Base-by-base conservation (phyloP, 169 alveolate species). In the Cyclospora cayetanensis region DNA sequence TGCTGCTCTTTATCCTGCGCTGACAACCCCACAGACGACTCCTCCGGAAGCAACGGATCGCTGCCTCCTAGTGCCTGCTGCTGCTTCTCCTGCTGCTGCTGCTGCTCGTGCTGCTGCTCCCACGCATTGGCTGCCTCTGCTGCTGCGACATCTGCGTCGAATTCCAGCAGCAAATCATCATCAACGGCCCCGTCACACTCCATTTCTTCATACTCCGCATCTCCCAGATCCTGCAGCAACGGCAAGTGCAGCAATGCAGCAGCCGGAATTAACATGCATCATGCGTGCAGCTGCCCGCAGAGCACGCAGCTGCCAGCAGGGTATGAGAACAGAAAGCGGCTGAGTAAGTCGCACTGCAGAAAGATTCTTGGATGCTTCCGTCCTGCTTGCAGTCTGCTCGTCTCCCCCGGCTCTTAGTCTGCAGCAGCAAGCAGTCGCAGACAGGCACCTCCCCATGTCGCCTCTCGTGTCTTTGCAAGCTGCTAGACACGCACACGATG, bases 31-130 rank as follows among this genome's bases (percentile, higher is more conserved):
- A 27, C 46, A 11, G n/a, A 43, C 79, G 7, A 43, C 79, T 34
- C 46, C 79, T 34, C 46, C 79, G n/a, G 79, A 9, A 50, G 60
- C 18, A 11, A 18, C 60, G 9, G 60, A 9, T 18, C 9, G 60
- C 18, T 18, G 25, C 60, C 60, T 18, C 25, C 25, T 50, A 9
- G 9, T 50, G 25, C 18, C 79, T 66, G 79, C 43, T 29, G 31
- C 79, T 29, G 43, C 74, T 60, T 22, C 34, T 60, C 11, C 34
- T 60, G 35, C 74, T 60, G 31, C 74, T 60, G 35, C 11, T 60
- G 74, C 74, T 5, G 12, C 74, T 60, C 74, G 46, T 66, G 79
- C 79, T 66, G 79, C 79, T 66, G 79, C 43, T 66, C 50, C 39
- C 79, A 55, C 46, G n/a, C 43, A 43, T 34, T 29, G 5, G 79